phyloP scores from a whole-genome alignment of 495 filamentous ascomycete species.

The Durotheca rogersii region DNA sequence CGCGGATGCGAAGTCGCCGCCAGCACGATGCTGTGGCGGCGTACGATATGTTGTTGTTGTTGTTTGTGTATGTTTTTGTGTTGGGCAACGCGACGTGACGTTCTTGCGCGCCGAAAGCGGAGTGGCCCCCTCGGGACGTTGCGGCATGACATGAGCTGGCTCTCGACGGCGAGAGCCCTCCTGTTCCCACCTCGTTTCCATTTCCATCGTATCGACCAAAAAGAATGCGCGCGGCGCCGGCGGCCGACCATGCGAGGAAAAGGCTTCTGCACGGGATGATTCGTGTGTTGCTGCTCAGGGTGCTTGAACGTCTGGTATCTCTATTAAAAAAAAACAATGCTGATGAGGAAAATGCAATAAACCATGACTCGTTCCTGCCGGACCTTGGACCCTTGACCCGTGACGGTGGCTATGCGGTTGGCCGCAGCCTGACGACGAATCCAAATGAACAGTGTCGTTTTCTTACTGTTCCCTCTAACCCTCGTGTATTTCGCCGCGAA shows the following conservation, averaged over 20 bases:
- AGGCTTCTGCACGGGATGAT: background rate
- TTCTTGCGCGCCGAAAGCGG: too few relatives aligned
- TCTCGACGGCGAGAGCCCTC: background rate
- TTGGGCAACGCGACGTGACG: too few relatives aligned
- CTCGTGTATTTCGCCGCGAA: slow-evolving; percentile 5
- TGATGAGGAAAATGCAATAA: too few relatives aligned
- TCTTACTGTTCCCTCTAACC: background rate
- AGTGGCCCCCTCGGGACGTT: background rate
- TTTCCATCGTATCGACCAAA: background rate
- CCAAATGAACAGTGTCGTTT: background rate
- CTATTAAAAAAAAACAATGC: slow-evolving; percentile 9
- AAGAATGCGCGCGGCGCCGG: background rate
- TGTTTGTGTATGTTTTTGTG: too few relatives aligned
- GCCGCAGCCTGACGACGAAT: background rate
- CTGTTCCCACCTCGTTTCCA: background rate
- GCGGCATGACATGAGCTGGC: slow-evolving; percentile 1
- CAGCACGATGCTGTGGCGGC: too few relatives aligned
- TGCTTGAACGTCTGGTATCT: slow-evolving; percentile 6
- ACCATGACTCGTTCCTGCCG: slow-evolving; percentile 6
- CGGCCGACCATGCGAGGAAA: background rate
- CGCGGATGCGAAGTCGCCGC: too few relatives aligned
- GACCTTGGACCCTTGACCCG: slow-evolving; percentile 1
- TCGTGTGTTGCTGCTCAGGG: slow-evolving; percentile 1
- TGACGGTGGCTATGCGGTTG: background rate
- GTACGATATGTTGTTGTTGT: slow-evolving; percentile 1